Evolutionary conservation across 345 rosid genomes (phyloP), one percentile per base, ranked within the genome.

Genomic region (Citrus medica): DNA sequence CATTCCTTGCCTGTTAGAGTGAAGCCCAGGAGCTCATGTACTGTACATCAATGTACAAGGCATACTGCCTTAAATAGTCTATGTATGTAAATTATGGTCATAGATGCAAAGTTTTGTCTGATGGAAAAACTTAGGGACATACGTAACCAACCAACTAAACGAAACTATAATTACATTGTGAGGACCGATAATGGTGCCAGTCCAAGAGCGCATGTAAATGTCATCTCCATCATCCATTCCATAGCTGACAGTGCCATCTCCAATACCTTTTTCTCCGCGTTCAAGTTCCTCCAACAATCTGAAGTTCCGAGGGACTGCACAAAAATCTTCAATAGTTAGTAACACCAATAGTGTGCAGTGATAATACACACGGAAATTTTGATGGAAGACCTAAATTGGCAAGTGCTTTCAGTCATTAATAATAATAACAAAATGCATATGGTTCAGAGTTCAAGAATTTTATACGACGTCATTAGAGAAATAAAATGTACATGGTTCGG

Each of bases 141-240:
- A 48, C 4, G n/a, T 42, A 16, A 67, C 53, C 69, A 37, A n/a
- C 61, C 68, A 4, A 55, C 76, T 40, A 76, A 66, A 76, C 9
- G 74, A 58, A 53, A 0, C 79, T 79, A 76, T 55, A 79, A 77
- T 87, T 92, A 92, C 98, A 87, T 93, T 93, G 89, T 89, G 96
- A 70, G 94, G 96, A 82, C 98, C 98, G 61, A 93, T 93, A 80
- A 93, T 82, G 27, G 98, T 93, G 79, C 98, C 98, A 76, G 98
- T 93, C 98, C 98, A 93, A 37, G 98, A 92, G 73, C 92, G 94
- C 98, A 92, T 93, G 82, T 88, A 89, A 67, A 93, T 92, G 84
- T 93, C 98, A 87, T 93, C 96, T 62, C 92, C 94, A 32, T 93
- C 98, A 65, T 93, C 98, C 98, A 92, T 91, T 74, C 98, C 98